Evolutionary conservation across 2,329 filamentous ascomycete species (phyloP).

Genomic region (Aspergillus fumigatiaffinis): DNA sequence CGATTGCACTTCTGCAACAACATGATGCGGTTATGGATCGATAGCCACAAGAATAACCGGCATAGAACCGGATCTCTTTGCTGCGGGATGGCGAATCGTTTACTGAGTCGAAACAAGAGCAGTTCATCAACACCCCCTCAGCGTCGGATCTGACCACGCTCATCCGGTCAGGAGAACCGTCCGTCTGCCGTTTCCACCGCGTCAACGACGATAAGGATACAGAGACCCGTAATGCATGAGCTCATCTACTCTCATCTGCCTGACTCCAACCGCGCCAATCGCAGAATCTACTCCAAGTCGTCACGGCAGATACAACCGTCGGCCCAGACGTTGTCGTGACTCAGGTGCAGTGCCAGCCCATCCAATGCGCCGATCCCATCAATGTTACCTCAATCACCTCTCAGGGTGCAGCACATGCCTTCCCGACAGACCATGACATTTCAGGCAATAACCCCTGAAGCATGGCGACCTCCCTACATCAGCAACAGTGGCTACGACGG

Average conservation of each 20-base stretch:
- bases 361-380: slow-evolving; percentile 5
- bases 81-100: slow-evolving; percentile 17
- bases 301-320: slow-evolving; percentile 10
- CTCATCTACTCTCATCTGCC: slow-evolving; percentile 13
- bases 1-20: slow-evolving; percentile 27
- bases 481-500: slow-evolving; percentile 17
- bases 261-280: slow-evolving; percentile 3
- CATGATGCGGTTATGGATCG: slow-evolving; percentile 30
- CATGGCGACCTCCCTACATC: slow-evolving; percentile 8
- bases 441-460: slow-evolving; percentile 11
- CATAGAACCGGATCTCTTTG: slow-evolving; percentile 1
- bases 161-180: slow-evolving; percentile 22
- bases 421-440: slow-evolving; percentile 13
- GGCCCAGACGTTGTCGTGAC: slow-evolving; percentile 16
- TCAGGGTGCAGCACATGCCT: slow-evolving; percentile 11
- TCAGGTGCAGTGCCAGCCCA: slow-evolving; percentile 7
- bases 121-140: slow-evolving; percentile 23
- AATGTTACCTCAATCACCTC: slow-evolving; percentile 9
- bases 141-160: slow-evolving; percentile 18
- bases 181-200: slow-evolving; percentile 25
- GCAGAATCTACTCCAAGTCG: slow-evolving; percentile 12
- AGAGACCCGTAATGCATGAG: slow-evolving; percentile 26
- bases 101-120: slow-evolving; percentile 26
- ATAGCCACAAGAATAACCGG: slow-evolving; percentile 25
- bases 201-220: slow-evolving; percentile 26